Conservation (phyloP, 2,329 filamentous ascomycete genomes). For the Knoxdaviesia capensis region DNA sequence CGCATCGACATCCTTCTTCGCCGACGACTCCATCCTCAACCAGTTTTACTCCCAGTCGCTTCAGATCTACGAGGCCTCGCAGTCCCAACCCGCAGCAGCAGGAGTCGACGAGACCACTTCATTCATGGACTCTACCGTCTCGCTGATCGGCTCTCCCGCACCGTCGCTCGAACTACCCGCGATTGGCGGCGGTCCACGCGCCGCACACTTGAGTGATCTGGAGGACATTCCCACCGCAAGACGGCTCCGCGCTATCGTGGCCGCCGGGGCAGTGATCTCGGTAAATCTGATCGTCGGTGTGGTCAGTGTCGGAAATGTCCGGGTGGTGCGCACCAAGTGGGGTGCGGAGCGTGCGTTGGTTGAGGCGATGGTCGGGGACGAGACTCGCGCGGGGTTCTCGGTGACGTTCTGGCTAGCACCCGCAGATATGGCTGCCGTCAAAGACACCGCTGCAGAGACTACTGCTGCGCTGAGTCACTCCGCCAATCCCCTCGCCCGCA, state of each 20-base stretch:
- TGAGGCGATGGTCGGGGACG: slow-evolving; percentile 67
- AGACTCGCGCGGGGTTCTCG: slow-evolving; percentile 61
- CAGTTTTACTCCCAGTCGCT: slow-evolving; percentile 64
- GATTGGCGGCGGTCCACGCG: slow-evolving; percentile 6
- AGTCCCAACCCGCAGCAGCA: too few species aligned
- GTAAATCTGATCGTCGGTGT: slow-evolving; percentile 67
- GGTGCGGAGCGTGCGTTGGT: slow-evolving; percentile 43
- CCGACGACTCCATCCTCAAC: slow-evolving; percentile 10
- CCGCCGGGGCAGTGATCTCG: slow-evolving; percentile 23
- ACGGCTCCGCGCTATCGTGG: background rate
- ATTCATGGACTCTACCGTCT: slow-evolving; percentile 16
- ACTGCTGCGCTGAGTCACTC: too few species aligned
- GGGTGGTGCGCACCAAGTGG: slow-evolving; percentile 47
- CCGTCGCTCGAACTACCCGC: slow-evolving; percentile 12
- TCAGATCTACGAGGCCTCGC: slow-evolving; percentile 8
- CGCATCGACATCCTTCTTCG: too few species aligned
- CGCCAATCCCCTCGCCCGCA: slow-evolving; percentile 1
- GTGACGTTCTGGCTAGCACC: slow-evolving; percentile 64
- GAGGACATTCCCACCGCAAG: slow-evolving; percentile 48
- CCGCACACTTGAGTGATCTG: slow-evolving; percentile 32
- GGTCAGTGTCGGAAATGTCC: slow-evolving; percentile 47
- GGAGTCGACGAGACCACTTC: slow-evolving; percentile 10
- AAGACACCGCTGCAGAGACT: slow-evolving; percentile 2
- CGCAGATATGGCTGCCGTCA: slow-evolving; percentile 10
- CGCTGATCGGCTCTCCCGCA: slow-evolving; percentile 4